A percentile compares a stretch with the other conserved stretches of the same genome.
phyloP scores from a whole-genome alignment of 257 asterid species.

The Linaria vulgaris region DNA sequence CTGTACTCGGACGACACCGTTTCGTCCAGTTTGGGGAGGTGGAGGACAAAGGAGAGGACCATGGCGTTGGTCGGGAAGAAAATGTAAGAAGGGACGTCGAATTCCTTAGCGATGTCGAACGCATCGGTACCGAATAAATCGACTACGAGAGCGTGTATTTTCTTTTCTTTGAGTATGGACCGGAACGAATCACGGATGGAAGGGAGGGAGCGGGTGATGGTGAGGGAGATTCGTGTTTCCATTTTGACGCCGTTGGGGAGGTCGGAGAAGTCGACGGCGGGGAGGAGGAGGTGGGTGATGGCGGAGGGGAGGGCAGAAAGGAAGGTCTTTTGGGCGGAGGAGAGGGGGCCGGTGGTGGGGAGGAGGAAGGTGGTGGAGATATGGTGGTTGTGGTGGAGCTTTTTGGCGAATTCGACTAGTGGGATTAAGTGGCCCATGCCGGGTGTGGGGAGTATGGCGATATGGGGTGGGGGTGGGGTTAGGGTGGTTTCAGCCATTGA shows the following conservation, averaged over 20 bases:
- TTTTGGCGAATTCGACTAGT: constrained; percentile 53
- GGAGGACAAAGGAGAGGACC: constrained; percentile 43
- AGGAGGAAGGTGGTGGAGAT: constrained; percentile 52
- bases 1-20: constrained; percentile 44
- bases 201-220: constrained; percentile 58
- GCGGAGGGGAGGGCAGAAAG: constrained; percentile 53
- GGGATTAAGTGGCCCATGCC: constrained; percentile 95
- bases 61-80: constrained; percentile 64
- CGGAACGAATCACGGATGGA: constrained; percentile 36
- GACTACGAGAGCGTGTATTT: constrained; percentile 53
- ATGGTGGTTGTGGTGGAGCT: constrained; percentile 45
- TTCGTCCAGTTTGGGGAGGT: constrained; percentile 54
- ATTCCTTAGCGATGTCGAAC: constrained; percentile 53
- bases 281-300: constrained; percentile 44
- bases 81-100: constrained; percentile 42
- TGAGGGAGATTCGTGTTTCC: constrained; percentile 61
- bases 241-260: constrained; percentile 38
- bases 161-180: constrained; percentile 17
- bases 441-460: constrained; percentile 63
- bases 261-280: constrained; percentile 49
- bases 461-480: constrained; percentile 47
- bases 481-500: constrained; percentile 29
- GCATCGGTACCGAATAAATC: constrained; percentile 80
- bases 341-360: constrained; percentile 55
- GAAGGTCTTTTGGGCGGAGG: constrained; percentile 42